Evolutionary conservation across 2,329 filamentous ascomycete genomes (phyloP).

Genomic region (Trichophyton schoenleinii): DNA sequence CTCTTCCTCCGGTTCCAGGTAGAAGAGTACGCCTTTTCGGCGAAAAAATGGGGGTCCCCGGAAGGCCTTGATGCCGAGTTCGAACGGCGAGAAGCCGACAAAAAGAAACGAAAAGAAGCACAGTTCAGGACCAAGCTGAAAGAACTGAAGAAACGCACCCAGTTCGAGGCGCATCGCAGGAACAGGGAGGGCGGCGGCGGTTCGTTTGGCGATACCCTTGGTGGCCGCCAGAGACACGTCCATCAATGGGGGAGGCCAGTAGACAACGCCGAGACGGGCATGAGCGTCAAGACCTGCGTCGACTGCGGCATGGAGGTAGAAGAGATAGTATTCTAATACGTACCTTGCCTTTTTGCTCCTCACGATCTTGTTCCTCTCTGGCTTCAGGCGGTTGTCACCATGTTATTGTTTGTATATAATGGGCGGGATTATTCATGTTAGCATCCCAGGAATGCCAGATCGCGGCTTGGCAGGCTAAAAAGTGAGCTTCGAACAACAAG

Average conservation of each 20-base stretch:
- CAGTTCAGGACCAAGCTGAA: conserved; percentile 84
- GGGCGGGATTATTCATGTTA: too few species aligned
- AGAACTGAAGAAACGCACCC: conserved; percentile 84
- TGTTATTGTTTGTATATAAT: too few species aligned
- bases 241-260: conserved; percentile 66
- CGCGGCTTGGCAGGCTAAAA: conserved; percentile 5
- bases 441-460: not conserved
- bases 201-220: conserved; percentile 65
- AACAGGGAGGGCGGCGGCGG: conserved; percentile 45
- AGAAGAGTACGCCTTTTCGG: conserved; percentile 75
- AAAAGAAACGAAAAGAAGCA: conserved; percentile 74
- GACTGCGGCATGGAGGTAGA: conserved; percentile 58
- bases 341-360: not conserved
- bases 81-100: conserved; percentile 61
- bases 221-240: conserved; percentile 58
- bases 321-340: conserved; percentile 43
- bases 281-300: conserved; percentile 57
- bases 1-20: conserved; percentile 87
- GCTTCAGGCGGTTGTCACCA: too few species aligned
- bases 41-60: conserved; percentile 77
- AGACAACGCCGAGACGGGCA: conserved; percentile 44
- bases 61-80: conserved; percentile 84
- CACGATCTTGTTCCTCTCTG: not conserved
- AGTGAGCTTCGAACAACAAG: conserved; percentile 6
- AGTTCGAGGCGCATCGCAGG: conserved; percentile 76